Evolutionary conservation across 352 stramenopile genomes (phyloP), one percentile per base, ranked within the genome.

Genomic region (Globisporangium radiosum): DNA sequence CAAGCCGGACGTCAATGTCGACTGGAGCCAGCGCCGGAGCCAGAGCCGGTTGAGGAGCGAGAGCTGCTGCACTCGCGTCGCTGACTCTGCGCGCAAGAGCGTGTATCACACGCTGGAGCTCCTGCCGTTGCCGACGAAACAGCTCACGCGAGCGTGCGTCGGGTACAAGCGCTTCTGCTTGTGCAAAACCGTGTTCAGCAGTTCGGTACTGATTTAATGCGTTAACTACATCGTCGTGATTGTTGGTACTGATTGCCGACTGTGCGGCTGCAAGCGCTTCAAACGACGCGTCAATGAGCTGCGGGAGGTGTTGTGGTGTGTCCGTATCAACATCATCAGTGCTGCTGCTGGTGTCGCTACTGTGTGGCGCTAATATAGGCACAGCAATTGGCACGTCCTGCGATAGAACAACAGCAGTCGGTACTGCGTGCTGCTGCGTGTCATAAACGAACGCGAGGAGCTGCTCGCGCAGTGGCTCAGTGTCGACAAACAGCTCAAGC

Each of bases 401-500:
- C 19, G 19, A 25, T 25, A 25, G 19, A 25, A 25, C 19, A 25
- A 25, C 19, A 25, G 19, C 19, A 25, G 19, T 25, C 19, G 19
- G 19, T 17, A 53, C n/a, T 37, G 38, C 33, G n/a, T 11, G 6
- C 5, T 39, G 40, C 5, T 17, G 47, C 8, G 47, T 36, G 19
- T 56, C 43, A 42, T 53, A 53, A 8, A 52, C 9, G 25, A 68
- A 65, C 17, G 56, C 38, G 15, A 73, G 57, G 33, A 81, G 43
- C 15, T 52, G 60, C 42, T 78, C 63, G 9, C 63, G 64, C 1
- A 59, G 63, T 15, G 59, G 40, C 52, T 64, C 66, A 19, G 61
- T 62, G 39, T 75, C 75, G 47, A 80, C 59, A 48, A 73, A 85
- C n/a, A 85, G 15, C 54, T 78, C 69, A 9, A 85, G 53, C 0